These are phyloP conservation scores for Dendrobium officinale DNA, from an alignment of 106 monocot genomes.

Conservation along the genomic window DNA sequence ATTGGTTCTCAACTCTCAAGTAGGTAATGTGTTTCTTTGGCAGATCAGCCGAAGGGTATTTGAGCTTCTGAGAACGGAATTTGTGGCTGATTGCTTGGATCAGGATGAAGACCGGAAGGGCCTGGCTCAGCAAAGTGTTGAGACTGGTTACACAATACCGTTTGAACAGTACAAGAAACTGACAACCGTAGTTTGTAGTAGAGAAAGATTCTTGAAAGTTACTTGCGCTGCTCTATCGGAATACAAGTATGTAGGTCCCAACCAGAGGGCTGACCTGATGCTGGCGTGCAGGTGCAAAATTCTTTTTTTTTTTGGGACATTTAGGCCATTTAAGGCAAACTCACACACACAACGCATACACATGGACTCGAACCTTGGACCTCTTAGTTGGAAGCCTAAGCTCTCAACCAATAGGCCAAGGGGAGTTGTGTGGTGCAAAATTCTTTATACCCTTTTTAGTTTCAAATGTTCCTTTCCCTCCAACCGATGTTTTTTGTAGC, in stretches of 20 bases:
- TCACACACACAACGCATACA: too few relatives aligned
- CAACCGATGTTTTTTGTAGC: not conserved
- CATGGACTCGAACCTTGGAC: too few relatives aligned
- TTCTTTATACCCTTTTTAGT: not conserved
- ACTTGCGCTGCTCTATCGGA: conserved; percentile 51
- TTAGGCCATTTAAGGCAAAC: too few relatives aligned
- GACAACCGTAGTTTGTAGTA: conserved; percentile 33
- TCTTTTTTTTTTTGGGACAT: too few relatives aligned
- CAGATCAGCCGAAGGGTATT: conserved; percentile 92
- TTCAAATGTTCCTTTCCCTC: not conserved
- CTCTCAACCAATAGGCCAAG: too few relatives aligned
- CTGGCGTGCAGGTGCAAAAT: conserved; percentile 51
- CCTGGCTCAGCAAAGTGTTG: not conserved
- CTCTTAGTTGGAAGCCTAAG: too few relatives aligned
- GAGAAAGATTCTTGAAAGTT: conserved; percentile 47
- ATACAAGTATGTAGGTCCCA: conserved; percentile 65
- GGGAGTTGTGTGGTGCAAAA: too few relatives aligned
- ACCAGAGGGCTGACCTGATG: conserved; percentile 55
- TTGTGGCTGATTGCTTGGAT: conserved; percentile 5
- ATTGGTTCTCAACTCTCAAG: conserved; percentile 1
- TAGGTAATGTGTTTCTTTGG: not conserved
- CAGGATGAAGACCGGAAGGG: not conserved
- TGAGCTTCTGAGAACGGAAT: conserved; percentile 34
- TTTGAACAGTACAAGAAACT: conserved; percentile 59
- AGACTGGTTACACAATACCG: conserved; percentile 20